Percentiles rank a stretch among this genome's conserved stretches.
phyloP scores from a whole-genome alignment of 2,329 filamentous ascomycete genomes.

The Metarhizium brunneum region DNA sequence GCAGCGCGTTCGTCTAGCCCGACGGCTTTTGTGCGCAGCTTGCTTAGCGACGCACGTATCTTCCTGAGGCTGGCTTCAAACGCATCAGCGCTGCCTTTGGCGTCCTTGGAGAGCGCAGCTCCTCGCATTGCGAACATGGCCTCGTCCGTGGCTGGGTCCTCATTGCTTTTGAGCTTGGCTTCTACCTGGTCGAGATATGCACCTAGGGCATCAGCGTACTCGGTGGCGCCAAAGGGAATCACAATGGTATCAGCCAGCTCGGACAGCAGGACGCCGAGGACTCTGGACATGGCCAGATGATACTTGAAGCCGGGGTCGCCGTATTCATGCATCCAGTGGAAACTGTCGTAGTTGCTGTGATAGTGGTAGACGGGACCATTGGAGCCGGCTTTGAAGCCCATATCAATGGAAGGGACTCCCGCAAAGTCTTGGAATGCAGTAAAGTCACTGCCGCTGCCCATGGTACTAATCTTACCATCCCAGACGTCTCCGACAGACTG shows the following conservation, averaged over 20 bases:
- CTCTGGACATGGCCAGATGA: slow-evolving; percentile 56
- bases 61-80: slow-evolving; percentile 30
- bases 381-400: slow-evolving; percentile 42
- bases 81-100: slow-evolving; percentile 25
- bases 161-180: slow-evolving; percentile 30
- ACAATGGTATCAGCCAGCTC: slow-evolving; percentile 53
- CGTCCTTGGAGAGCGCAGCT: slow-evolving; percentile 11
- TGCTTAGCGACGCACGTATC: slow-evolving; percentile 27
- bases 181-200: slow-evolving; percentile 44
- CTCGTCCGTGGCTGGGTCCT: slow-evolving; percentile 15
- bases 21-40: slow-evolving; percentile 29
- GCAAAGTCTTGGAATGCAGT: slow-evolving; percentile 67
- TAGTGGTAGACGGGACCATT: slow-evolving; percentile 63
- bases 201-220: slow-evolving; percentile 51
- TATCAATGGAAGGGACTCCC: slow-evolving; percentile 56
- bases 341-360: slow-evolving; percentile 86
- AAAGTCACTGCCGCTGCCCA: slow-evolving; percentile 67
- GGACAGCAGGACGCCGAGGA: slow-evolving; percentile 53
- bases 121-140: slow-evolving; percentile 22
- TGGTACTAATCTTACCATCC: slow-evolving; percentile 51
- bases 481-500: slow-evolving; percentile 67
- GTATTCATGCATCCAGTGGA: slow-evolving; percentile 77
- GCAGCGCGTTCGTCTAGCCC: slow-evolving; percentile 37
- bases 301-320: slow-evolving; percentile 63
- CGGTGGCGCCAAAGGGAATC: slow-evolving; percentile 53